Percentiles rank a stretch among this genome's conserved stretches.
Conservation (phyloP, 148 eudicot genomes). For the Cornus florida region DNA sequence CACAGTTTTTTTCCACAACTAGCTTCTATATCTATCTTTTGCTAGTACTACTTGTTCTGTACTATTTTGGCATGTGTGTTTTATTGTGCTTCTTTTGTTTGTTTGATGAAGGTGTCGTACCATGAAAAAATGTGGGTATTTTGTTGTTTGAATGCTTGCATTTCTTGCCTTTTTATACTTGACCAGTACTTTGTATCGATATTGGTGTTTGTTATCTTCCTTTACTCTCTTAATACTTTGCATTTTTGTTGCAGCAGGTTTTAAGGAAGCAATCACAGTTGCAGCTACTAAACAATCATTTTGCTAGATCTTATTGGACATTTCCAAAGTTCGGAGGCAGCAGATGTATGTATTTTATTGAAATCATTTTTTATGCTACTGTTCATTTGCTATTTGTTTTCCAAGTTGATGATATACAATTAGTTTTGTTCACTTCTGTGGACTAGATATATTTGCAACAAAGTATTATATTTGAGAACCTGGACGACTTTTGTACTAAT, state of each 20-base stretch:
- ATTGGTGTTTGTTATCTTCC: neutral
- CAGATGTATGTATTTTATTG: constrained; percentile 37
- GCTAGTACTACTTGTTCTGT: neutral
- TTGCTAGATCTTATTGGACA: constrained; percentile 33
- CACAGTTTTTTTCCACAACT: neutral
- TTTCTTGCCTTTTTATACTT: neutral
- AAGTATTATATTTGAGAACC: no score
- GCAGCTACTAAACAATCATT: constrained; percentile 36
- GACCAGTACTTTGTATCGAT: neutral
- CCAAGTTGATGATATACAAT: neutral
- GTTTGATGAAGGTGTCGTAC: neutral
- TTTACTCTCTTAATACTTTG: neutral
- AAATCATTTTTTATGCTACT: neutral
- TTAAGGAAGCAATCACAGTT: constrained; percentile 47
- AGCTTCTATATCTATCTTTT: neutral
- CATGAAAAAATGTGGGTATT: neutral
- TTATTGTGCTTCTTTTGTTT: neutral
- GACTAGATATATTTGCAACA: neutral
- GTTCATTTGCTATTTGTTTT: neutral
- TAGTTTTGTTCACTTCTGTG: no score
- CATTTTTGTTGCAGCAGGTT: constrained; percentile 33
- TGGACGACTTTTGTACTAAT: no score
- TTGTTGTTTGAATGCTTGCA: neutral
- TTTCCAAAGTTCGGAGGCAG: constrained; percentile 33
- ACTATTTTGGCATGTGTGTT: neutral